Base-by-base conservation (phyloP, 768 basidiomycete species). In the Thelephora aurantiotincta region DNA sequence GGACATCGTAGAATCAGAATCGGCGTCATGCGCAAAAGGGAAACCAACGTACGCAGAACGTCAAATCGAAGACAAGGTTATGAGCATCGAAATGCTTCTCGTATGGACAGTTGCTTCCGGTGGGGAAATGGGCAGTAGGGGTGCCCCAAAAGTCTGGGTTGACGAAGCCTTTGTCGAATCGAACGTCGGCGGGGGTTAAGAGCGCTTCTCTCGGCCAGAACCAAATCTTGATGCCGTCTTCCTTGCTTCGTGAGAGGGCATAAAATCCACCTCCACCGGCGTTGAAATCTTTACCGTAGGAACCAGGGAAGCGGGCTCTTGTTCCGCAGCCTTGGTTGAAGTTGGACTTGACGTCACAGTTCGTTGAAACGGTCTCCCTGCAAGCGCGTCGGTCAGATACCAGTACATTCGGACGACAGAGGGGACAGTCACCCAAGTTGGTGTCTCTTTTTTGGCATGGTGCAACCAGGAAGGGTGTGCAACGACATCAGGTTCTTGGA, bases 301-400 rank as follows among this genome's bases (percentile, higher is more conserved):
- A 72, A 6, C 63, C 59, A 14, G 60, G 50, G 5, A 58, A 59
- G 11, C 49, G 55, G 54, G 72, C 69, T 2, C 59, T 54, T 18
- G 73, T 73, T 35, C 78, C 77, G 55, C 81, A 84, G 11, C 81
- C 82, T 55, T 69, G 65, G 54, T 82, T 84, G 55, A 53, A 69
- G 55, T 77, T 74, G 12, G 65, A 65, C 9, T 57, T 48, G 6
- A 69, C 57, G 51, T 80, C 68, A 59, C 79, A 81, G 53, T 72
- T 58, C 6, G 64, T 65, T 1, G 72, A 70, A 1, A 63, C 54
- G 1, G 63, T 58, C 11, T 55, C 52, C 5, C 75, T 78, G 52
- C 23, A 13, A 6, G 35, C 19, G 34, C 30, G n/a, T 13, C 5
- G 36, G 44, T 37, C 36, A 2, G 13, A 51, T 3, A 34, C 26